A percentile compares a stretch with the other conserved stretches of the same genome.
Conservation (phyloP, 2,329 filamentous ascomycete genomes). For the Nemania abortiva region DNA sequence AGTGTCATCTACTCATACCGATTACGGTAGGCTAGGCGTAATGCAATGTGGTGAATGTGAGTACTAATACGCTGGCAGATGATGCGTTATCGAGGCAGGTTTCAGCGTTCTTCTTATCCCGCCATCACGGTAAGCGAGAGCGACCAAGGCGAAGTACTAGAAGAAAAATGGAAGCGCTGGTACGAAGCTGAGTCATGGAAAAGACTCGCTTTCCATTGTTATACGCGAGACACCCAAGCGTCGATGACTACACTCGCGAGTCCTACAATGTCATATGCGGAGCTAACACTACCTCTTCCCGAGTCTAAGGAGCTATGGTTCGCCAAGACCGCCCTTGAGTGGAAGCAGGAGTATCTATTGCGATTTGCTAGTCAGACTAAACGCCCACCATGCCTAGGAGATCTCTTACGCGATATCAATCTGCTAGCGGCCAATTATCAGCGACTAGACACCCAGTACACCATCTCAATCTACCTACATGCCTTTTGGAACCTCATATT, state of each 20-base stretch:
- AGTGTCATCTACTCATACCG: conserved; percentile 61
- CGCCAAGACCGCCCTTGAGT: conserved; percentile 71
- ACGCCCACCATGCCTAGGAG: conserved; percentile 64
- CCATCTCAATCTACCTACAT: conserved; percentile 72
- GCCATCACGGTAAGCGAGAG: conserved; percentile 62
- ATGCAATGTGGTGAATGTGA: background rate
- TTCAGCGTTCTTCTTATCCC: conserved; percentile 67
- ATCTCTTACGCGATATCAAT: conserved; percentile 68
- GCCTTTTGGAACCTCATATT: conserved; percentile 74
- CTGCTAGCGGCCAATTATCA: conserved; percentile 62
- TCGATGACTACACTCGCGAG: conserved; percentile 76
- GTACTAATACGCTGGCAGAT: conserved; percentile 54
- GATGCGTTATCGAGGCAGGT: conserved; percentile 69
- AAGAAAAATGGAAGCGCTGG: conserved; percentile 76
- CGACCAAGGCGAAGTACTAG: conserved; percentile 68
- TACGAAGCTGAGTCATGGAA: conserved; percentile 75
- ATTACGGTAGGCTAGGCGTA: conserved; percentile 55
- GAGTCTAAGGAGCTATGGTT: conserved; percentile 73
- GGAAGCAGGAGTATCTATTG: conserved; percentile 71
- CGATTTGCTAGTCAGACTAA: conserved; percentile 54
- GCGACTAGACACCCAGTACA: conserved; percentile 67
- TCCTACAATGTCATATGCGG: conserved; percentile 75
- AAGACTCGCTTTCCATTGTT: conserved; percentile 73
- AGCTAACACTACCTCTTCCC: conserved; percentile 75
- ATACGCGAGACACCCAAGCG: conserved; percentile 73